These are phyloP conservation scores for Cyberlindnera bimundalis DNA, from an alignment of 805 yeast species.

Conservation along the genomic window DNA sequence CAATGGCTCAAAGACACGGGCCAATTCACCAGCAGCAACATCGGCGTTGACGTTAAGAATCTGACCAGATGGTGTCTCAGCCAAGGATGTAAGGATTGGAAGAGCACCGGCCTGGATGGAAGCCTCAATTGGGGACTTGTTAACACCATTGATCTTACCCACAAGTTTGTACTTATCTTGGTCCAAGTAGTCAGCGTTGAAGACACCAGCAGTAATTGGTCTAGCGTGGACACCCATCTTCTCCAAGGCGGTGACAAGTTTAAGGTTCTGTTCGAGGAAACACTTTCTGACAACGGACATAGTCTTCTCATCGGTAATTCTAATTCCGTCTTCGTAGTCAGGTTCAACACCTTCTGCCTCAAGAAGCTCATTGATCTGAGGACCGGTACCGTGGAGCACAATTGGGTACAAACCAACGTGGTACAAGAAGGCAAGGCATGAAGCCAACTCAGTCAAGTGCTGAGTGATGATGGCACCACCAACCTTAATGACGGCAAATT, in stretches of 20 bases:
- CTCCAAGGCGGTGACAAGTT: slow-evolving; percentile 93
- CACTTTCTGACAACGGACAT: slow-evolving; percentile 96
- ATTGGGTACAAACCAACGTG: slow-evolving; percentile 98
- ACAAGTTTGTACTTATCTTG: slow-evolving; percentile 88
- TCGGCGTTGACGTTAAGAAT: slow-evolving; percentile 97
- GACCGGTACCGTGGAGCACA: slow-evolving; percentile 97
- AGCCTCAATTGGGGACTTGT: slow-evolving; percentile 88
- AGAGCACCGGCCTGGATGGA: slow-evolving; percentile 94
- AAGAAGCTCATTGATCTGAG: slow-evolving; percentile 91
- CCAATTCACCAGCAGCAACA: slow-evolving; percentile 97
- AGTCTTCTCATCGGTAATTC: slow-evolving; percentile 91
- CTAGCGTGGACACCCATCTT: slow-evolving; percentile 96
- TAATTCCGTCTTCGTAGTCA: slow-evolving; percentile 91
- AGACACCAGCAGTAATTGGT: slow-evolving; percentile 97
- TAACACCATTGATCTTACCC: slow-evolving; percentile 83
- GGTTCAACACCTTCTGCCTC: slow-evolving; percentile 96
- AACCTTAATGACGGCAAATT: slow-evolving; percentile 96
- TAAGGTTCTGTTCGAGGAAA: slow-evolving; percentile 91
- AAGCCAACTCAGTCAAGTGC: slow-evolving; percentile 87
- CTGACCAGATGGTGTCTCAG: slow-evolving; percentile 96
- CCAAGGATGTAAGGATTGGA: slow-evolving; percentile 93
- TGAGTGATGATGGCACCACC: slow-evolving; percentile 99
- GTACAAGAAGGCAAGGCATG: slow-evolving; percentile 91
- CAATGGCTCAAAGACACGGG: slow-evolving; percentile 94
- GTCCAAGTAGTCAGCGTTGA: slow-evolving; percentile 88